phyloP scores from a whole-genome alignment of 2,329 filamentous ascomycete species.

The Cryphonectria radicalis region DNA sequence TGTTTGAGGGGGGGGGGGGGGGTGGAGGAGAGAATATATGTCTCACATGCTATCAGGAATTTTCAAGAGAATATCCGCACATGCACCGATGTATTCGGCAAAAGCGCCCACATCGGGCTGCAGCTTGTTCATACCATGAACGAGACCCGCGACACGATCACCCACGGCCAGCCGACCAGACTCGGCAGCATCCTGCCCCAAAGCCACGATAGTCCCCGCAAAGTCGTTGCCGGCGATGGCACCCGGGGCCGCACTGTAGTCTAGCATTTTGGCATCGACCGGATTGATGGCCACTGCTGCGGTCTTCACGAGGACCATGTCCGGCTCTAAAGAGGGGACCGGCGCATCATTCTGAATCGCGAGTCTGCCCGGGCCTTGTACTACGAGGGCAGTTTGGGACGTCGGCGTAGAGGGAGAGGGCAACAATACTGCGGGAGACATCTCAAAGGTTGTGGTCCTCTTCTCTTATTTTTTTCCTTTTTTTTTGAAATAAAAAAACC shows the following conservation, averaged over 20 bases:
- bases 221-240: slow-evolving; percentile 41
- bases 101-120: slow-evolving; percentile 10
- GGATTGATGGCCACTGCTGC: slow-evolving; percentile 42
- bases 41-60: slow-evolving; percentile 6
- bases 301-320: slow-evolving; percentile 33
- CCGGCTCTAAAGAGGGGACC: background rate
- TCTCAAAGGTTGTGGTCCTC: background rate
- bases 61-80: background rate
- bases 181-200: slow-evolving; percentile 30
- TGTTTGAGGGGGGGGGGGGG: no score
- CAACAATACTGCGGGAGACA: slow-evolving; percentile 1
- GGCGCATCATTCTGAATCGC: background rate
- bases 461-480: background rate
- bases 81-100: slow-evolving; percentile 5
- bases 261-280: slow-evolving; percentile 40
- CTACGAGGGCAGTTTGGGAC: background rate
- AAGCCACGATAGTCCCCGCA: slow-evolving; percentile 37
- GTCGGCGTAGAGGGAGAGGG: background rate
- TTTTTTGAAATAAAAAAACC: background rate
- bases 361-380: background rate
- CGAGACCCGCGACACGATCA: slow-evolving; percentile 3
- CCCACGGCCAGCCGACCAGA: background rate
- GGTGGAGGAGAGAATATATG: background rate
- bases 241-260: slow-evolving; percentile 34
- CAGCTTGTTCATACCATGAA: slow-evolving; percentile 6